Base-by-base conservation (phyloP, 2,329 filamentous ascomycete genomes). In the Arthroderma sp. region DNA sequence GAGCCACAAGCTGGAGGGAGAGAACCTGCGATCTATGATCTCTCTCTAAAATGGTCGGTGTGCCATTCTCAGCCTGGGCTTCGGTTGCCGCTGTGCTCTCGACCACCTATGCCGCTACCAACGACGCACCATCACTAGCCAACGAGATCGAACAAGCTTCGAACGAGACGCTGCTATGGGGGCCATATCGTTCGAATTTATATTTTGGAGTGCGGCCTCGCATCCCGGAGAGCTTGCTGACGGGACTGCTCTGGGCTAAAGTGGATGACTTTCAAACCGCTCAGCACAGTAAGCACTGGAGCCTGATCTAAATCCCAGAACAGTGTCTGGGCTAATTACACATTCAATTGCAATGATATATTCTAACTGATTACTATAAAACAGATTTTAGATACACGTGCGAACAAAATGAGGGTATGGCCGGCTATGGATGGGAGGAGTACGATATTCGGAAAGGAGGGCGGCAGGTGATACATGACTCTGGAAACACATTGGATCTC, bases 371-470 rank as follows among this genome's bases (percentile, higher is more conserved):
- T 32, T 37, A 22, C 32, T 45, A 29, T 30, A 32, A 43, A 22
- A 48, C 59, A 91, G 85, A 81, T 55, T 83, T 95, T 56, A 80
- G 91, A 52, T 87, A 94, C 62, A 95, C 91, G 0, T 98, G 91
- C 66, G 91, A 96, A 63, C 91, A 98, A 62, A 78, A 91, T 61
- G 86, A 93, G 61, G 83, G 83, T 52, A 94, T 98, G 75, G 83
- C 79, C 40, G 89, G 89, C 45, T 98, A 98, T 62, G 91, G 91
- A 50, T 98, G 91, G 91, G 88, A 96, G 57, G 85, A 94, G 61
- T 98, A 93, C 62, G 91, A 98, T 64, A 81, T 87, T 22, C 76
- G 91, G 47, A 82, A 74, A 46, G 91, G 91, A 50, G 91, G 91
- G 45, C 73, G 84, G 22, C 86, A 98, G 65, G 84, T 83, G 0